A percentile compares a stretch with the other conserved stretches of the same genome.
phyloP scores from a whole-genome alignment of 495 filamentous ascomycete species.

The Tuber borchii region DNA sequence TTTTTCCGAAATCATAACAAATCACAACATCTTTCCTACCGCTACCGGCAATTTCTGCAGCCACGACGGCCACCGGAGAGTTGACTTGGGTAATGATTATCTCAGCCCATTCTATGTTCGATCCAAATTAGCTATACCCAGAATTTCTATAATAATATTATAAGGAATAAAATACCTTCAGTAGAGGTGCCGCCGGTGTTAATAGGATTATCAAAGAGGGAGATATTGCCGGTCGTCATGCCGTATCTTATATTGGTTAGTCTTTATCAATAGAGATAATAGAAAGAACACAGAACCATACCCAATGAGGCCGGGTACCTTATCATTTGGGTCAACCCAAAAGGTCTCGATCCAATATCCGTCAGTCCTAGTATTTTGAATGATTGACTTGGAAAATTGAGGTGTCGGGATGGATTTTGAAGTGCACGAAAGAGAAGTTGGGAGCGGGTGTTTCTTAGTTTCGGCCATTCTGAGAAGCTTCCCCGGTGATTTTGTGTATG shows the following conservation, averaged over 20 bases:
- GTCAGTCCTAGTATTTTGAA: conserved; percentile 25
- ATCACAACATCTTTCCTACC: conserved; percentile 26
- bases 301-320: conserved; percentile 29
- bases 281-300: neutral
- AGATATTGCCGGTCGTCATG: conserved; percentile 15
- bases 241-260: conserved; percentile 16
- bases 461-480: neutral
- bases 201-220: conserved; percentile 23
- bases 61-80: conserved; percentile 20
- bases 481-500: neutral
- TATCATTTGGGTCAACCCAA: conserved; percentile 16
- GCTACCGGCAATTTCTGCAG: conserved; percentile 28
- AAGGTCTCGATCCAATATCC: conserved; percentile 40
- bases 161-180: conserved; percentile 1
- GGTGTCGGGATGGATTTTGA: neutral
- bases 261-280: neutral
- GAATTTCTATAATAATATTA: neutral
- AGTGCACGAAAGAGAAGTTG: neutral
- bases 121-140: neutral
- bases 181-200: conserved; percentile 9
- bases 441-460: neutral
- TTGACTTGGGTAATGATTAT: conserved; percentile 13
- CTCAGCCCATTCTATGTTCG: conserved; percentile 16
- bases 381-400: conserved; percentile 13
- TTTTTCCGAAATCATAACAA: conserved; percentile 29